Percentiles rank a stretch among this genome's conserved stretches.
phyloP scores from a whole-genome alignment of 2,329 filamentous ascomycete genomes.

The Epichloe aotearoae region DNA sequence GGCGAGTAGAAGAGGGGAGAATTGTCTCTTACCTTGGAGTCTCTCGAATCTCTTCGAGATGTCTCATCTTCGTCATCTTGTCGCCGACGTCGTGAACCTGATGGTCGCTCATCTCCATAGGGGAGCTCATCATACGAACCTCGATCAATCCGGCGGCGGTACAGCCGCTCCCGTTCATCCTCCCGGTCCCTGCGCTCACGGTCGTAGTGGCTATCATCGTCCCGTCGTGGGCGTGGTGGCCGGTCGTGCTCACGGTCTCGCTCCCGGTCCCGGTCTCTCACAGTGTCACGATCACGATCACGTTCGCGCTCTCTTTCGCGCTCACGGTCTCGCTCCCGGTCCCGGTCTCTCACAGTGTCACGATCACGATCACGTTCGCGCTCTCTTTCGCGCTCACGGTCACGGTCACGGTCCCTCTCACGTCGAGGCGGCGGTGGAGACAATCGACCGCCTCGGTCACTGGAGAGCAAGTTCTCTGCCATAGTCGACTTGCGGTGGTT shows the following conservation, averaged over 20 bases:
- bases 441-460: constrained; percentile 34
- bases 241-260: constrained; percentile 34
- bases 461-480: constrained; percentile 47
- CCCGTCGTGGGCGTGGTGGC: constrained; percentile 40
- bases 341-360: constrained; percentile 23
- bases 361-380: constrained; percentile 18
- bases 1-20: too few species aligned
- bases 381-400: constrained; percentile 26
- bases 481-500: constrained; percentile 74
- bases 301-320: constrained; percentile 23
- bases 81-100: constrained; percentile 58
- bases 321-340: constrained; percentile 31
- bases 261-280: constrained; percentile 23
- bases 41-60: constrained; percentile 50
- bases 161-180: constrained; percentile 77
- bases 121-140: constrained; percentile 73
- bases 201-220: constrained; percentile 61
- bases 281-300: constrained; percentile 14
- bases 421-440: constrained; percentile 28
- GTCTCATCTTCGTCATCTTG: constrained; percentile 64
- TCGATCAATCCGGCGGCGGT: constrained; percentile 65
- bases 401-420: constrained; percentile 29
- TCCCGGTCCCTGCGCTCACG: constrained; percentile 80
- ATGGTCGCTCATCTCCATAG: constrained; percentile 65
- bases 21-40: constrained; percentile 44